Evolutionary conservation across 306 rosid species (phyloP).

Genomic region (Cucurbita moschata): DNA sequence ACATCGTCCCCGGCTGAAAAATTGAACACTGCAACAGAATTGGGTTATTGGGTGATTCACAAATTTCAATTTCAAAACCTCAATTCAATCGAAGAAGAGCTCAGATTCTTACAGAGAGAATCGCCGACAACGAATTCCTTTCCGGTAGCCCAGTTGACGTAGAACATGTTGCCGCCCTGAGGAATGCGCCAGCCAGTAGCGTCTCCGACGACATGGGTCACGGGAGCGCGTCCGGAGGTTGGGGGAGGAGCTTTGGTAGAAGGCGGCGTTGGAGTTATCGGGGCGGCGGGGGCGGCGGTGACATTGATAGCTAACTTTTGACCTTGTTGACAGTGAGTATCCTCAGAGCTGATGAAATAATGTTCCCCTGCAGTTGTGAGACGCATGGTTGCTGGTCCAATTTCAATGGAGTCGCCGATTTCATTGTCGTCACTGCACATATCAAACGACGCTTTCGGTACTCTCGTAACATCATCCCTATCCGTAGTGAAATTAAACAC

Average conservation of each 20-base stretch:
- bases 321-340: not conserved
- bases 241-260: not conserved
- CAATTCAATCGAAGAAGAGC: not conserved
- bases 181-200: slow-evolving; percentile 19
- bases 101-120: slow-evolving; percentile 6
- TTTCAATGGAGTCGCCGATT: not conserved
- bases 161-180: not conserved
- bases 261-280: not conserved
- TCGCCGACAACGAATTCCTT: slow-evolving; percentile 18
- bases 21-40: slow-evolving; percentile 2
- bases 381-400: not conserved
- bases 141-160: slow-evolving; percentile 17
- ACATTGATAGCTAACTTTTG: not conserved
- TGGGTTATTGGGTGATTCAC: not conserved
- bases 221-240: slow-evolving; percentile 1
- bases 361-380: not conserved
- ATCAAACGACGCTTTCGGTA: not conserved
- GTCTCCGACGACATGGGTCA: slow-evolving; percentile 25
- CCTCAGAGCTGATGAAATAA: not conserved
- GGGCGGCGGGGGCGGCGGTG: not conserved
- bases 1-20: not conserved
- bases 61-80: not conserved
- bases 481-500: not conserved
- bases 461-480: not conserved
- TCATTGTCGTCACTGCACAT: not conserved